Evolutionary conservation across 2,329 filamentous ascomycete species (phyloP), one percentile per base, ranked within the genome.

Genomic region (Sordariomycetes sp.): DNA sequence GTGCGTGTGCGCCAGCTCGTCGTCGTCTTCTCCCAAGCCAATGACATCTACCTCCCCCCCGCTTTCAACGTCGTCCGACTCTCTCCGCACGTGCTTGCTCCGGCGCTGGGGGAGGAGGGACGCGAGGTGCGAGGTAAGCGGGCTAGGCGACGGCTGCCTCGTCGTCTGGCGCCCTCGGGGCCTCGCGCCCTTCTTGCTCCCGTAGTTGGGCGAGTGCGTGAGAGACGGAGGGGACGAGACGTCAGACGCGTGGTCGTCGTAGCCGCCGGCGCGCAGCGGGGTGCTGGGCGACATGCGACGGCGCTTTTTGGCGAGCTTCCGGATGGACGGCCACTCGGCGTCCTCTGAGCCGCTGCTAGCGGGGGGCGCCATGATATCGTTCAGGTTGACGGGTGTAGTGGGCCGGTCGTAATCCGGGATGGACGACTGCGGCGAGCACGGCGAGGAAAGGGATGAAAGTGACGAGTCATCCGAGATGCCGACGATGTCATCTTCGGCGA

Each of bases 151-250:
- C 8, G 64, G 65, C 52, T 72, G 72, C 53, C 65, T 66, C 60
- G 62, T 61, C 58, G 62, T 52, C 25, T 67, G 63, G 34, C 71
- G 68, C 1, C 66, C 65, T 60, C 72, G 61, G 53, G 60, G 55
- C 42, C 65, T 68, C 3, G 65, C 61, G 22, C 62, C 62, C 53
- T 61, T 66, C 13, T 60, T 58, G 17, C 20, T 5, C 45, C 22
- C 45, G 20, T 73, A 76, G 62, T 85, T 85, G 35, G 83, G 83
- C 0, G 83, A 86, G 64, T 86, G 82, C 3, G 82, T 86, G 3
- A 86, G 71, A 0, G 83, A 85, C 0, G 83, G 83, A 0, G 82
- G 83, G 2, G 82, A 85, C 1, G 83, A 85, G 12, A 81, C 69
- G 52, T 81, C 76, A 0, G 79, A 82, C n/a, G 73, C 68, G 52